Evolutionary conservation across 768 basidiomycete species (phyloP).

Genomic region (Pleurotus salmoneostramineus): DNA sequence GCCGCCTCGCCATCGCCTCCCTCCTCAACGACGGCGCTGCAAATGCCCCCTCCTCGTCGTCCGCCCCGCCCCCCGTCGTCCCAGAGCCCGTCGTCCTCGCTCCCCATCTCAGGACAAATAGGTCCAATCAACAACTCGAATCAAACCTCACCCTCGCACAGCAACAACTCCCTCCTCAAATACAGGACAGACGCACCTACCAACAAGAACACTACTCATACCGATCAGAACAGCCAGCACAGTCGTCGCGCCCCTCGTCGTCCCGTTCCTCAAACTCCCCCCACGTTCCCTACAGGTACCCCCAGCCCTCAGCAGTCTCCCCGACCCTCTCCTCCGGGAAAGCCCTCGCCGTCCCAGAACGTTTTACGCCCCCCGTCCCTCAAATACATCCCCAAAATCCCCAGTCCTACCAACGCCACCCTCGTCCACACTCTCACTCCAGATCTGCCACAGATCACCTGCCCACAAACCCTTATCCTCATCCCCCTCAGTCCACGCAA

Average conservation of each 20-base stretch:
- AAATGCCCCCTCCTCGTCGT: conserved; percentile 16
- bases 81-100: conserved; percentile 26
- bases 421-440: conserved; percentile 4
- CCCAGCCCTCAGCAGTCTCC: conserved; percentile 1
- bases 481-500: neutral
- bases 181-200: too few relatives aligned
- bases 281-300: conserved; percentile 17
- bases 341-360: neutral
- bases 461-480: conserved; percentile 5
- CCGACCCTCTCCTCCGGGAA: neutral
- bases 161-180: too few relatives aligned
- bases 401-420: neutral
- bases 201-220: neutral
- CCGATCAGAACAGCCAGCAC: conserved; percentile 6
- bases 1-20: conserved; percentile 74
- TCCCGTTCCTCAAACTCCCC: conserved; percentile 10
- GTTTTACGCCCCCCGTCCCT: conserved; percentile 1
- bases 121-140: neutral
- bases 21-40: conserved; percentile 55
- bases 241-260: conserved; percentile 6
- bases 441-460: conserved; percentile 1
- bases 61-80: conserved; percentile 18
- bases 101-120: conserved; percentile 23
- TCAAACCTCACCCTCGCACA: neutral
- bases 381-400: neutral